Base-by-base conservation (phyloP, 441 rosid genomes). In the Adansonia rubrostipa region DNA sequence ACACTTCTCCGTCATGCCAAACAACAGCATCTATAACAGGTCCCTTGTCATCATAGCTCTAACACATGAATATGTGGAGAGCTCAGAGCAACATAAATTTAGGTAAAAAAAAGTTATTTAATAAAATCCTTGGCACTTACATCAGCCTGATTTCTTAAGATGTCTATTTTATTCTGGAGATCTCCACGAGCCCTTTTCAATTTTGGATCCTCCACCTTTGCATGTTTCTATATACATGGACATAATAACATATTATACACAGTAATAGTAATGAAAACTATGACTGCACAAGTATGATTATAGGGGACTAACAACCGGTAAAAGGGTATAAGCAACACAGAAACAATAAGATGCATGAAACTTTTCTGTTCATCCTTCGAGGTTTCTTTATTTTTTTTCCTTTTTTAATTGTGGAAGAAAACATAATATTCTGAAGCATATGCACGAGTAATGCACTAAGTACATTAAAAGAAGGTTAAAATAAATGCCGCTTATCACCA, bases 1-100 rank as follows among this genome's bases (percentile, higher is more conserved):
- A 94, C 44, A 90, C 84, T 82, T 93, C 97, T 69, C 98, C 99
- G 81, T 96, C 98, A 82, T 96, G 88, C 99, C 99, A 96, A 53
- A 91, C 98, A 84, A 93, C 96, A 86, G 96, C 96, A 79, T 96
- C 98, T 78, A 96, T 89, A 75, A 91, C 84, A 82, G 98, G 98
- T 74, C 99, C 98, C 84, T 87, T 94, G 87, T 94, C 99, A 84
- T 94, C 95, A 82, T 93, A 94, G 84, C 81, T 88, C 99, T 96
- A 76, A 62, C 77, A 81, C 45, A 72, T 60, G 53, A 15, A 56
- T 75, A 83, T 24, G 75, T 50, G n/a, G 9, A 78, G 60, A 54
- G 68, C 63, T 79, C 67, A 74, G 74, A 53, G 61, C 28, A 76
- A 67, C 19, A 63, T 17, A 75, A 33, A 77, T 10, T 62, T 53